These are phyloP conservation scores for Pholiota conissans DNA, from an alignment of 768 basidiomycete species.

Conservation along the genomic window DNA sequence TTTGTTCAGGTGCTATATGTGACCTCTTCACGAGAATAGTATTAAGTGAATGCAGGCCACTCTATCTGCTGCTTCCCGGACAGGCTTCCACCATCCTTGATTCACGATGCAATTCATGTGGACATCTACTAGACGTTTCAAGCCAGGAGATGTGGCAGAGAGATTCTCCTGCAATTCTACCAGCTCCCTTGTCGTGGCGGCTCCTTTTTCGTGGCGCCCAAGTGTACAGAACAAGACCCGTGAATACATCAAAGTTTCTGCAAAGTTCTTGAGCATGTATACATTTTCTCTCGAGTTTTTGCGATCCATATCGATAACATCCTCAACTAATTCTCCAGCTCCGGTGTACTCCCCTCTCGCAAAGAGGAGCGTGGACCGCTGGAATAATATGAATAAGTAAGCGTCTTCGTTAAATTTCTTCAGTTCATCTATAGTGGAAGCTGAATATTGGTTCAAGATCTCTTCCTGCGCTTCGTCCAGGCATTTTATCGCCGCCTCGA, in stretches of 20 bases:
- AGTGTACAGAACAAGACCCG: not conserved
- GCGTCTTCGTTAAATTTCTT: not conserved
- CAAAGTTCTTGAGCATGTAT: not conserved
- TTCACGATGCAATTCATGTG: too few species aligned
- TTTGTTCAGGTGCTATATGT: too few species aligned
- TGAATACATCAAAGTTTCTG: not conserved
- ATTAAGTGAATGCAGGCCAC: too few species aligned
- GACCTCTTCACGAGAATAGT: too few species aligned
- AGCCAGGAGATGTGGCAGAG: not conserved
- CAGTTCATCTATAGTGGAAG: not conserved
- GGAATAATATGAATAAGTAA: not conserved
- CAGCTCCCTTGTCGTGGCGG: not conserved
- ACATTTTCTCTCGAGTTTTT: not conserved
- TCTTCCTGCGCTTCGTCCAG: not conserved
- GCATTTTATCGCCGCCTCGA: not conserved
- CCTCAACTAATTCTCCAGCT: too few species aligned
- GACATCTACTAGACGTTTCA: too few species aligned
- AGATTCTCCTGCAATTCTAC: not conserved
- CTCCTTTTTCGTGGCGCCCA: constrained; percentile 1
- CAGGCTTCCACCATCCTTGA: too few species aligned
- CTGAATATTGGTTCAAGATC: not conserved
- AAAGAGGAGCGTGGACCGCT: not conserved
- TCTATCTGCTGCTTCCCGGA: too few species aligned
- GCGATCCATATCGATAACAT: too few species aligned
- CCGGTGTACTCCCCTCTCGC: not conserved